Evolutionary conservation across 768 basidiomycete species (phyloP).

Genomic region (Heimioporus sp.): DNA sequence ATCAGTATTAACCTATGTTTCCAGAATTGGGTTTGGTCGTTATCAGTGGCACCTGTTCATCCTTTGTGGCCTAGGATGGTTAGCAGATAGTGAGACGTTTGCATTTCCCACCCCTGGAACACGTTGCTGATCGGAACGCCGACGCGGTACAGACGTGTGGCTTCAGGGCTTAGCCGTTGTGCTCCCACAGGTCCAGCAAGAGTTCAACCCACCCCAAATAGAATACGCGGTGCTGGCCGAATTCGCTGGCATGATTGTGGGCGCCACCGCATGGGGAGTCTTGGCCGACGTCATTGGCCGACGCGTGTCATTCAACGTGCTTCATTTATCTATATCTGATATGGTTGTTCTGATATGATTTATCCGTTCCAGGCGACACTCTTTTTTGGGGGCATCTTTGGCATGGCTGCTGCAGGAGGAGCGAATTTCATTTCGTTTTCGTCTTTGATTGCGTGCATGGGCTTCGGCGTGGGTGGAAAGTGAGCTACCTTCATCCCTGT

Average conservation of each 20-base stretch:
- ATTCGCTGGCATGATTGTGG: constrained; percentile 48
- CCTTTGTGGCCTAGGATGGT: constrained; percentile 48
- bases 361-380: constrained; percentile 27
- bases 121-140: constrained; percentile 9
- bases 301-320: constrained; percentile 42
- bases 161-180: constrained; percentile 48
- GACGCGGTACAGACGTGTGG: constrained; percentile 30
- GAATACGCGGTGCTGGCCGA: constrained; percentile 47
- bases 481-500: constrained; percentile 24
- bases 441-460: constrained; percentile 44
- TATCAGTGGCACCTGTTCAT: constrained; percentile 49
- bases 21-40: constrained; percentile 48
- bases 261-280: constrained; percentile 48
- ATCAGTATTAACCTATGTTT: background rate
- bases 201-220: constrained; percentile 40
- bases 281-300: constrained; percentile 50
- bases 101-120: constrained; percentile 16
- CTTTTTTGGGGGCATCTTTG: constrained; percentile 45
- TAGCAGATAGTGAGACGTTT: constrained; percentile 42
- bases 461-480: constrained; percentile 54
- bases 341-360: background rate
- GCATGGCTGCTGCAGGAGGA: constrained; percentile 47
- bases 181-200: constrained; percentile 42
- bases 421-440: constrained; percentile 46
- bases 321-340: background rate